Base-by-base conservation (phyloP, 2,329 filamentous ascomycete genomes). In the Aureobasidium sp. region DNA sequence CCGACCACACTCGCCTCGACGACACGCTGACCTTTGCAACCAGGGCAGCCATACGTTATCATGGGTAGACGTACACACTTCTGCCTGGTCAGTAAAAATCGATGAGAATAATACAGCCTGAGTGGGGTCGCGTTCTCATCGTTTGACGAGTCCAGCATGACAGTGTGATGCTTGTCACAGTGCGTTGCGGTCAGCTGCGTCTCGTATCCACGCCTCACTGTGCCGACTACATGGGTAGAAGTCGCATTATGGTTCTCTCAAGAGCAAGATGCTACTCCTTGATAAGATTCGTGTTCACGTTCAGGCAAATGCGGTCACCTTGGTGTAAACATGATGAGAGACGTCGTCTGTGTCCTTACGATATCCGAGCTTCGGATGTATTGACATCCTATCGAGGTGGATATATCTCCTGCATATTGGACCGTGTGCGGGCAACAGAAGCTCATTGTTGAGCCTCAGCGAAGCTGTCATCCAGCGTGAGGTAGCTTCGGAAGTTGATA, bases 161-260 rank as follows among this genome's bases (percentile, higher is more conserved):
- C 29, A 60, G 43, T 42, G 29, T 38, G 18, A 50, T 50, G 55
- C n/a, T 47, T 59, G 43, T 60, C n/a, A n/a, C n/a, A 60, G 43
- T 38, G 56, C 43, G 43, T 60, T 15, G 31, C 54, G 15, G 20
- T 42, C 13, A 20, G 20, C 56, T 43, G n/a, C n/a, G n/a, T 43
- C 43, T 27, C 8, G n/a, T 29, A 33, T 31, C 31, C 18, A 60
- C 18, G 15, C 15, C 33, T 8, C 29, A 38, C 18, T 38, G 29
- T 60, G 29, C 45, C 15, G 25, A n/a, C 13, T 60, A 50, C 56
- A n/a, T 40, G 18, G 45, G n/a, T 20, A 38, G 23, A 7, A 18
- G 29, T n/a, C 48, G 29, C 20, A 51, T 31, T 51, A 18, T 33
- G 18, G n/a, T n/a, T n/a, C n/a, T n/a, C n/a, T n/a, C n/a, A 33